phyloP scores from a whole-genome alignment of 2,329 filamentous ascomycete species.

The Paraconiothyrium sp. region DNA sequence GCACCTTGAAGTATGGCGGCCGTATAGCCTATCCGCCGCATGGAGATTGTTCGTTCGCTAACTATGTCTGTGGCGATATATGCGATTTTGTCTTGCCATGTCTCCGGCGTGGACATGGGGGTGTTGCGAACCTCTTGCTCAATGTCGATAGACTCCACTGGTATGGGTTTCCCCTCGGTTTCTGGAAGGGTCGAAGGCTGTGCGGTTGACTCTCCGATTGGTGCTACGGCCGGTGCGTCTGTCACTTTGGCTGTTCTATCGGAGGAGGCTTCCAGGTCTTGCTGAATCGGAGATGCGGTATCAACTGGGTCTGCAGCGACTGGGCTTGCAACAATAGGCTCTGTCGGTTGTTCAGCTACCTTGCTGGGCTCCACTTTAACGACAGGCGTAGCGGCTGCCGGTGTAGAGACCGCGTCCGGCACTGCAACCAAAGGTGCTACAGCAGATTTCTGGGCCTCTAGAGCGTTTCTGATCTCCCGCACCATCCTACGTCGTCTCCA shows the following conservation, averaged over 20 bases:
- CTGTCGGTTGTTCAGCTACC: slow-evolving; percentile 27
- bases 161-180: slow-evolving; percentile 21
- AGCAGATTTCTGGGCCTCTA: slow-evolving; percentile 45
- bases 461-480: slow-evolving; percentile 67
- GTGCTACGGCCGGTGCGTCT: slow-evolving; percentile 18
- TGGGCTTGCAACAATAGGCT: not conserved
- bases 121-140: slow-evolving; percentile 25
- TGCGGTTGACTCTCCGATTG: slow-evolving; percentile 1
- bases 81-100: slow-evolving; percentile 35
- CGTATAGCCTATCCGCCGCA: slow-evolving; percentile 58
- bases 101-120: slow-evolving; percentile 19
- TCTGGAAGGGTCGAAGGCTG: slow-evolving; percentile 15
- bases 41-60: slow-evolving; percentile 56
- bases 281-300: not conserved
- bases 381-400: slow-evolving; percentile 12
- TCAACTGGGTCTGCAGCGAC: slow-evolving; percentile 10
- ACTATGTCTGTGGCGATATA: slow-evolving; percentile 48
- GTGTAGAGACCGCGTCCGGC: slow-evolving; percentile 6
- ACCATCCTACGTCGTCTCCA: slow-evolving; percentile 87
- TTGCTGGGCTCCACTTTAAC: slow-evolving; percentile 35
- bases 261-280: slow-evolving; percentile 5
- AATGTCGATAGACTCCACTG: slow-evolving; percentile 28
- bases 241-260: slow-evolving; percentile 20
- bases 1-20: slow-evolving; percentile 56
- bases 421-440: slow-evolving; percentile 23